A percentile compares a stretch with the other conserved stretches of the same genome.
phyloP scores from a whole-genome alignment of 768 basidiomycete genomes.

The Tricholoma flavovirens region DNA sequence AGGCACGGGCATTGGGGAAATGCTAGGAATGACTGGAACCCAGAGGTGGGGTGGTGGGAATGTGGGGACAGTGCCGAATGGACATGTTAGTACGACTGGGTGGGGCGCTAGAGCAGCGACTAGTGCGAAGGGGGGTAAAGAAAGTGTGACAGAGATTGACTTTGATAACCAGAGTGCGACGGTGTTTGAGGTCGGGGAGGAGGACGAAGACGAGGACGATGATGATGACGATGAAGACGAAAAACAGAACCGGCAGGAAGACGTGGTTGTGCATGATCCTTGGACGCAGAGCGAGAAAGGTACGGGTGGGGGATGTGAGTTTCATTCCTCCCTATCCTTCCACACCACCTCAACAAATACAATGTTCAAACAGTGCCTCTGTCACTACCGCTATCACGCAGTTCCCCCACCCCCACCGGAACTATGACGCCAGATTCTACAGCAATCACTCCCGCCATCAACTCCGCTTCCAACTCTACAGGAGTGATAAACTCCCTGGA shows the following conservation, averaged over 20 bases:
- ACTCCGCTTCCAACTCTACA: slow-evolving; percentile 1
- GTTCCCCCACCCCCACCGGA: not conserved
- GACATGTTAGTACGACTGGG: slow-evolving; percentile 15
- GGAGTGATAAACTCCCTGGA: slow-evolving; percentile 50
- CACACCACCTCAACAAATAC: not conserved
- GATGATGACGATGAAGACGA: slow-evolving; percentile 17
- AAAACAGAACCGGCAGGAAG: slow-evolving; percentile 26
- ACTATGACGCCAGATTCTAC: not conserved
- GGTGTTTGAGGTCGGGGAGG: slow-evolving; percentile 49
- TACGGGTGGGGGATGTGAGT: not conserved
- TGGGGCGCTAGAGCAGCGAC: slow-evolving; percentile 20
- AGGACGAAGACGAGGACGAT: slow-evolving; percentile 30
- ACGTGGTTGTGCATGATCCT: slow-evolving; percentile 7
- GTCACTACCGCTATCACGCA: not conserved
- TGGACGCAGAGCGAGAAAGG: slow-evolving; percentile 9
- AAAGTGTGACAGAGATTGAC: slow-evolving; percentile 7
- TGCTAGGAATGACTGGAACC: not conserved
- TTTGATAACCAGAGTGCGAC: slow-evolving; percentile 36
- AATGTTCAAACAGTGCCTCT: not conserved
- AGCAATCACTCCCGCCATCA: slow-evolving; percentile 4
- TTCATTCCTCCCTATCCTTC: not conserved
- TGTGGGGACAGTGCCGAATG: not conserved
- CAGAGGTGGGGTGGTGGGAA: slow-evolving; percentile 58
- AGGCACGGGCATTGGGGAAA: slow-evolving; percentile 61
- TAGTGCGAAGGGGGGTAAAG: slow-evolving; percentile 6